phyloP scores from a whole-genome alignment of 495 filamentous ascomycete genomes.

The Geoglossum glabrum region DNA sequence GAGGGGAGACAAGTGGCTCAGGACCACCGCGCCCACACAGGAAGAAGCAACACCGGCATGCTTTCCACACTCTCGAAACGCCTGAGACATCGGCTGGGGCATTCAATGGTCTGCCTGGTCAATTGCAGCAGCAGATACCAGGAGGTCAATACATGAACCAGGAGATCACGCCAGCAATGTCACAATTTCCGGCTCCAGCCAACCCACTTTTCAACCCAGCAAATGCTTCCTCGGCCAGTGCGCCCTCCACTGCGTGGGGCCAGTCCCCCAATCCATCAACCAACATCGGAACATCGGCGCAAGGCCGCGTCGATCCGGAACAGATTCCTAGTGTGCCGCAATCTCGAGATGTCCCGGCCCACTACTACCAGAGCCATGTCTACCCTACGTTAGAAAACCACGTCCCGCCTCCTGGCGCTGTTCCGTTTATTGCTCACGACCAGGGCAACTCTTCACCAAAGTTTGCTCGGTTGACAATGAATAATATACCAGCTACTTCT shows the following conservation, averaged over 20 bases:
- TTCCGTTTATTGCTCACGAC: slow-evolving; percentile 80
- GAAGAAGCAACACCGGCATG: slow-evolving; percentile 91
- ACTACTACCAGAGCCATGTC: slow-evolving; percentile 67
- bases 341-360: slow-evolving; percentile 59
- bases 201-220: slow-evolving; percentile 2
- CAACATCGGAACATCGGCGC: slow-evolving; percentile 31
- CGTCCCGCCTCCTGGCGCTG: slow-evolving; percentile 69
- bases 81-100: slow-evolving; percentile 40
- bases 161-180: background rate
- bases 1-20: slow-evolving; percentile 33
- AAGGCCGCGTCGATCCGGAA: slow-evolving; percentile 71
- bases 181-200: background rate
- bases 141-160: background rate
- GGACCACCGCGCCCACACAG: slow-evolving; percentile 32
- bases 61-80: slow-evolving; percentile 70
- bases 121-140: slow-evolving; percentile 22
- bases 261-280: slow-evolving; percentile 6
- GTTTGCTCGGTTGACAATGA: slow-evolving; percentile 75
- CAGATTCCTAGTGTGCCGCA: slow-evolving; percentile 82
- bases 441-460: slow-evolving; percentile 96
- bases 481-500: slow-evolving; percentile 66
- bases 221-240: background rate
- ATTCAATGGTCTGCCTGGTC: slow-evolving; percentile 45
- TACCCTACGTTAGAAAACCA: slow-evolving; percentile 91
- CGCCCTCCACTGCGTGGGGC: background rate